Evolutionary conservation across 2,329 filamentous ascomycete species (phyloP).

Genomic region (Aphanoascus verrucosus): DNA sequence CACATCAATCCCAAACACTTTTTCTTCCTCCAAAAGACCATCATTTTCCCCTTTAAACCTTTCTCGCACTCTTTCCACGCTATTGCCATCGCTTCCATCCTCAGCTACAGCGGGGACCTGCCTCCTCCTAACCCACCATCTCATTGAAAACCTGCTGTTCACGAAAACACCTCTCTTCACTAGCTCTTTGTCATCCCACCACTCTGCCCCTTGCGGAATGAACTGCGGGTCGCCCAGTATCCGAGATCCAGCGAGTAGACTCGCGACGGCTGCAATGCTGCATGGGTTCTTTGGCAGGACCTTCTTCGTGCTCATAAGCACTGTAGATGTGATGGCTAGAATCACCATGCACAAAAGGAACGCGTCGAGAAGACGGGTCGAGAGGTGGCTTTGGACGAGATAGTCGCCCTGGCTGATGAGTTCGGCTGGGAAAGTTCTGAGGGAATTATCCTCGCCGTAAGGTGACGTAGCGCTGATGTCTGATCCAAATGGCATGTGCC

Average conservation of each 20-base stretch:
- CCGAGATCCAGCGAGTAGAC: conserved; percentile 19
- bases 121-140: conserved; percentile 14
- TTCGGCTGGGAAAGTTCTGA: conserved; percentile 6
- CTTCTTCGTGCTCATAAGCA: conserved; percentile 15
- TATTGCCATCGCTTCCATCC: conserved; percentile 1
- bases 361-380: conserved; percentile 18
- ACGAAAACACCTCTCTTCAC: conserved; percentile 8
- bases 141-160: conserved; percentile 12
- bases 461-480: conserved; percentile 1
- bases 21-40: conserved; percentile 10
- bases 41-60: conserved; percentile 7
- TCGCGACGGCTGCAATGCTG: conserved; percentile 22
- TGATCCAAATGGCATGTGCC: conserved; percentile 11
- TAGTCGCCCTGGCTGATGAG: conserved; percentile 11
- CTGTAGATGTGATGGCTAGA: conserved; percentile 14
- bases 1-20: conserved; percentile 9
- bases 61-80: neutral
- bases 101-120: neutral
- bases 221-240: conserved; percentile 10
- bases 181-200: conserved; percentile 16
- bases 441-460: neutral
- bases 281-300: conserved; percentile 22
- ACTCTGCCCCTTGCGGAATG: conserved; percentile 17
- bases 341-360: conserved; percentile 18
- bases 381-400: conserved; percentile 19